phyloP scores from a whole-genome alignment of 176 grass and related monocot species.

The Cymbopogon citratus region DNA sequence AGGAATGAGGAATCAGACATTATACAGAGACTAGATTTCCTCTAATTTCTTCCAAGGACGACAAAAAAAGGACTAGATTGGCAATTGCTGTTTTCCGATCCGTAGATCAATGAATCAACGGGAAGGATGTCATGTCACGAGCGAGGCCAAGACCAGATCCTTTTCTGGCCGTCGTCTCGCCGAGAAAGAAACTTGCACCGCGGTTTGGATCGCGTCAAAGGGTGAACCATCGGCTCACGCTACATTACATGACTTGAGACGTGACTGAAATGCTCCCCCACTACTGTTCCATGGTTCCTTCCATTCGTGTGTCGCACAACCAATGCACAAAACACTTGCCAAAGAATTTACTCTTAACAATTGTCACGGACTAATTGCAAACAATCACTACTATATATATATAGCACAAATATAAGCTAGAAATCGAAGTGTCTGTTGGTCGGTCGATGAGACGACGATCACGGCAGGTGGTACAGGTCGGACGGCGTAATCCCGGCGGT shows the following conservation, averaged over 20 bases:
- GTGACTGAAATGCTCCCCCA: background rate
- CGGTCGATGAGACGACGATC: background rate
- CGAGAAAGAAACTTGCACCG: background rate
- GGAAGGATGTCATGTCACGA: background rate
- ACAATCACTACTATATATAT: background rate
- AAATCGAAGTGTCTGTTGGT: background rate
- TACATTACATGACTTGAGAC: background rate
- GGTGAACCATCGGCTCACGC: background rate
- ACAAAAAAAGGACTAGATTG: background rate
- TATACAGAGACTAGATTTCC: no score
- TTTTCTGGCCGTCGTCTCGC: background rate
- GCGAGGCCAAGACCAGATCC: background rate
- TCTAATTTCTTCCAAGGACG: no score
- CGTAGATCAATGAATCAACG: background rate
- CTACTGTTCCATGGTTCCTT: background rate
- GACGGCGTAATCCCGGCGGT: constrained; percentile 36
- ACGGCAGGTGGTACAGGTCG: constrained; percentile 29
- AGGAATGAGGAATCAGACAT: background rate
- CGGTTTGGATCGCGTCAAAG: background rate
- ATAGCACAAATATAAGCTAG: no score
- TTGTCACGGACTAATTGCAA: background rate
- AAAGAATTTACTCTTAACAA: background rate
- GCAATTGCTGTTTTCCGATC: background rate
- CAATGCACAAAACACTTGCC: background rate
- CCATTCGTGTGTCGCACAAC: background rate